Conservation (phyloP, 768 basidiomycete genomes). For the Phaeotremella skinneri region DNA sequence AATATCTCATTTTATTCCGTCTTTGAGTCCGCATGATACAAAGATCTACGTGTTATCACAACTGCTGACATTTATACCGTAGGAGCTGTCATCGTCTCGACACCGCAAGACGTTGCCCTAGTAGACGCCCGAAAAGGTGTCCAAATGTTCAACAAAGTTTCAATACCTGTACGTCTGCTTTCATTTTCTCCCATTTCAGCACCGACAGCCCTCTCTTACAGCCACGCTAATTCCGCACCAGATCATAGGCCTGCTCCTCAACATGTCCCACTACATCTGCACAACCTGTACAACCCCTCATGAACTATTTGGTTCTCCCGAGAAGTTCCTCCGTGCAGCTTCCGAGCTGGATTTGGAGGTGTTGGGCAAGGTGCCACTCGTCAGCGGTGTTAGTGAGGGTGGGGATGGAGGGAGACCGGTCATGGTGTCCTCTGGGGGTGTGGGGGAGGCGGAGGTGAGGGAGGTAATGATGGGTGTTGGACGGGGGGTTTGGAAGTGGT, state of each 20-base stretch:
- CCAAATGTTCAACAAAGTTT: slow-evolving; percentile 83
- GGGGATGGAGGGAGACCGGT: slow-evolving; percentile 64
- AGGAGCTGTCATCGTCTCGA: slow-evolving; percentile 93
- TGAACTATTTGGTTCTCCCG: slow-evolving; percentile 69
- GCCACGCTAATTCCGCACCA: too few species aligned
- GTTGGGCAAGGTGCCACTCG: slow-evolving; percentile 75
- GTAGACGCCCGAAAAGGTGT: slow-evolving; percentile 90
- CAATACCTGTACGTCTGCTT: slow-evolving; percentile 67
- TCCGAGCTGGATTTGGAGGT: slow-evolving; percentile 61
- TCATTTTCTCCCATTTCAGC: neutral
- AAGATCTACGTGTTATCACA: neutral
- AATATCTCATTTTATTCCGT: too few species aligned
- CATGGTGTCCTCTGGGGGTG: slow-evolving; percentile 35
- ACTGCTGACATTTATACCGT: neutral
- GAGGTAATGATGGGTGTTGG: slow-evolving; percentile 38
- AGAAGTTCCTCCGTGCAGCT: slow-evolving; percentile 63
- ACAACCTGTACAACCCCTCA: slow-evolving; percentile 66
- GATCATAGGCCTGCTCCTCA: slow-evolving; percentile 84
- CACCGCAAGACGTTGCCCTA: slow-evolving; percentile 90
- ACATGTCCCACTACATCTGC: slow-evolving; percentile 81
- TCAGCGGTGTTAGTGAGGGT: slow-evolving; percentile 67
- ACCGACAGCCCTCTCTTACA: too few species aligned
- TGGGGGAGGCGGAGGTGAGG: slow-evolving; percentile 34
- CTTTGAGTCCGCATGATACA: neutral
- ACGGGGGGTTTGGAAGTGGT: slow-evolving; percentile 36